phyloP scores from a whole-genome alignment of 2,329 filamentous ascomycete genomes.

The Colletotrichum orchidophilum region DNA sequence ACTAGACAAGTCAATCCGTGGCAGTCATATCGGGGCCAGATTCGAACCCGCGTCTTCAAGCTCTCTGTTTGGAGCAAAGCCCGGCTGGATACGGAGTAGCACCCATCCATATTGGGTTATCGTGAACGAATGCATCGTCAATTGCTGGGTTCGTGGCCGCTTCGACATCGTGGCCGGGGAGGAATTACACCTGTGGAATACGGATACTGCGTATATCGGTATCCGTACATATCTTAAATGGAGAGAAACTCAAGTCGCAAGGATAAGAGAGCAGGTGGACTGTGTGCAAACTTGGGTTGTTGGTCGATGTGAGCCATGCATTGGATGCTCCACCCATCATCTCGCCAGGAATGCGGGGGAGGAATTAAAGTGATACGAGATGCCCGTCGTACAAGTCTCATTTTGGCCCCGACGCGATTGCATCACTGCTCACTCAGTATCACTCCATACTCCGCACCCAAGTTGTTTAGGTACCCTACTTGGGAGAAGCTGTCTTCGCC shows the following conservation, averaged over 20 bases:
- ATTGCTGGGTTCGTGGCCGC: not conserved
- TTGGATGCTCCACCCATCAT: not conserved
- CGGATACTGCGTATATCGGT: not conserved
- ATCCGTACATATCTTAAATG: too few species aligned
- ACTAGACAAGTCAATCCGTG: not conserved
- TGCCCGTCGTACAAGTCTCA: not conserved
- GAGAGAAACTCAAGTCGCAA: not conserved
- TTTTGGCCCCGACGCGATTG: not conserved
- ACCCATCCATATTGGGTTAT: not conserved
- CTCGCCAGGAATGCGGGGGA: slow-evolving; percentile 29
- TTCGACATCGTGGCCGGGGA: not conserved
- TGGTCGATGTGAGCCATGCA: slow-evolving; percentile 9
- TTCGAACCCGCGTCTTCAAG: not conserved
- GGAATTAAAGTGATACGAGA: slow-evolving; percentile 10
- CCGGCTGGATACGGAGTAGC: not conserved
- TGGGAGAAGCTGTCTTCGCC: not conserved
- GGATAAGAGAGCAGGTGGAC: not conserved
- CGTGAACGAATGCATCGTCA: not conserved
- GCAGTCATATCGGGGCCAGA: not conserved
- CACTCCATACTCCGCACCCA: not conserved
- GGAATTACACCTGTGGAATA: not conserved
- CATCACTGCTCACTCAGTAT: not conserved
- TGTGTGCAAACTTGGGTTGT: not conserved
- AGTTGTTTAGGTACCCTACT: not conserved
- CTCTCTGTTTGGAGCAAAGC: not conserved